Conservation (phyloP, 2,329 filamentous ascomycete species). For the Fusarium paranaense region DNA sequence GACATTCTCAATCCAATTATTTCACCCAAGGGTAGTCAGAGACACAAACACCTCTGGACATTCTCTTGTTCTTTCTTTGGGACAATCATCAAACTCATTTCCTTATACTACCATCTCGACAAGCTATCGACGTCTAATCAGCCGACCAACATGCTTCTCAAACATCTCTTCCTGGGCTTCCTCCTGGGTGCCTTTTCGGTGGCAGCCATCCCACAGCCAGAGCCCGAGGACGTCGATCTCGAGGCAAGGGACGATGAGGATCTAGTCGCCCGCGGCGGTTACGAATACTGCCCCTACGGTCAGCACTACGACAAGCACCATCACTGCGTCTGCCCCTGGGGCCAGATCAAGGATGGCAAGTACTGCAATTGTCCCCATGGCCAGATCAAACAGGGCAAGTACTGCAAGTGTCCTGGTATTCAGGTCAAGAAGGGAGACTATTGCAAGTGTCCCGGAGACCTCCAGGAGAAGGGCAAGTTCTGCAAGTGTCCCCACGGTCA, state of each 20-base stretch:
- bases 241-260: neutral
- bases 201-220: neutral
- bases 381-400: neutral
- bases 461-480: neutral
- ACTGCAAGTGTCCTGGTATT: neutral
- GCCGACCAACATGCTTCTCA: neutral
- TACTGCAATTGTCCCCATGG: neutral
- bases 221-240: neutral
- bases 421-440: neutral
- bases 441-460: neutral
- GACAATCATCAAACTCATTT: neutral
- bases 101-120: neutral
- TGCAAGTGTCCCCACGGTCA: neutral
- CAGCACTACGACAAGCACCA: neutral
- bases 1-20: neutral
- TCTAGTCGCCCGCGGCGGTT: neutral
- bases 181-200: neutral
- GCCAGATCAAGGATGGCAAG: slow-evolving; percentile 1
- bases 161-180: neutral
- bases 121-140: neutral
- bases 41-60: neutral
- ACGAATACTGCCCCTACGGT: neutral
- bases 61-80: neutral
- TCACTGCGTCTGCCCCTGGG: neutral
- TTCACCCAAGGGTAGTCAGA: neutral